Evolutionary conservation across 805 yeast genomes (phyloP).

Genomic region (Lachancea sp.): DNA sequence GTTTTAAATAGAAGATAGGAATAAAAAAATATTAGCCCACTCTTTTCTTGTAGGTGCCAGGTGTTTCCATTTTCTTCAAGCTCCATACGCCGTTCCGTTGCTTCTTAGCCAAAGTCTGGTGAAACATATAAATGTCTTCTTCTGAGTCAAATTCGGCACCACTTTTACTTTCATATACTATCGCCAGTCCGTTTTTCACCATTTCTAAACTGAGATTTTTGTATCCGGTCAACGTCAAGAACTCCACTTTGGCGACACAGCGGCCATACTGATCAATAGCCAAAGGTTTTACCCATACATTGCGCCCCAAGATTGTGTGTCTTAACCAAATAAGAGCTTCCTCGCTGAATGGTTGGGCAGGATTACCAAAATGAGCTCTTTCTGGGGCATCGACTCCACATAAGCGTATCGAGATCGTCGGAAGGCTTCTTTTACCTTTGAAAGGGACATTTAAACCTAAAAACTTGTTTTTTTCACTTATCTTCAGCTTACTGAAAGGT

Average conservation of each 20-base stretch:
- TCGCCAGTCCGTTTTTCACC: constrained; percentile 76
- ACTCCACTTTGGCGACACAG: constrained; percentile 69
- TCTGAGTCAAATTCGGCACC: constrained; percentile 84
- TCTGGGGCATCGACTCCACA: constrained; percentile 98
- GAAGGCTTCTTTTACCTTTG: constrained; percentile 28
- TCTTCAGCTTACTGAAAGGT: not conserved
- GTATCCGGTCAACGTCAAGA: constrained; percentile 52
- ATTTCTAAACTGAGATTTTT: constrained; percentile 83
- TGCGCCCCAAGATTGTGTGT: constrained; percentile 54
- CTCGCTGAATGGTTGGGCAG: constrained; percentile 80
- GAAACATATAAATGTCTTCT: constrained; percentile 50
- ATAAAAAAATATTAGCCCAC: constrained; percentile 21
- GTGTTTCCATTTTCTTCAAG: constrained; percentile 51
- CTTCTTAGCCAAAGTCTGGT: constrained; percentile 55
- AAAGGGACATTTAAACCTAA: constrained; percentile 23
- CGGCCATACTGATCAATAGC: constrained; percentile 84
- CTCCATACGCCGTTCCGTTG: constrained; percentile 66
- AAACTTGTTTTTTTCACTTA: constrained; percentile 19
- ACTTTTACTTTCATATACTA: constrained; percentile 76
- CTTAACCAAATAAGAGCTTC: constrained; percentile 81
- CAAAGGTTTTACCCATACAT: constrained; percentile 70
- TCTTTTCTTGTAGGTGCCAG: constrained; percentile 67
- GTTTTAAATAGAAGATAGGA: not conserved
- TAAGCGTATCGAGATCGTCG: constrained; percentile 71
- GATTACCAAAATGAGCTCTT: constrained; percentile 86